phyloP scores from a whole-genome alignment of 2,329 filamentous ascomycete genomes.

The Acephala macrosclerotiorum region DNA sequence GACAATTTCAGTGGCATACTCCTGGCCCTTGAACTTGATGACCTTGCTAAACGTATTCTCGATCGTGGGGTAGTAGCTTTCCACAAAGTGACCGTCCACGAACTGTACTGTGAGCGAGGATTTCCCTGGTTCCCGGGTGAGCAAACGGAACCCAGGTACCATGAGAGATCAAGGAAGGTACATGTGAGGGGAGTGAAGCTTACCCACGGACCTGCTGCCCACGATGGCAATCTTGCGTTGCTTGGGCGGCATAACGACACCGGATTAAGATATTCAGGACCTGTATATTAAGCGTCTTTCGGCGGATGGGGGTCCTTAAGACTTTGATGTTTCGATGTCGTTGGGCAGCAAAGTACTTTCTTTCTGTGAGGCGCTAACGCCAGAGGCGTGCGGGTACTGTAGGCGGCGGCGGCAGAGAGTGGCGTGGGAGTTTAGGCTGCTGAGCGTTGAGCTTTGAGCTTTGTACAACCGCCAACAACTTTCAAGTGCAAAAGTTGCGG shows the following conservation, averaged over 20 bases:
- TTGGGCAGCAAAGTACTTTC: constrained; percentile 11
- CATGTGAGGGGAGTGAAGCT: constrained; percentile 41
- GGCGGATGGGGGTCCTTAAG: constrained; percentile 4
- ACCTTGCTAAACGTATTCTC: constrained; percentile 98
- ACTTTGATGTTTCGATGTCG: constrained; percentile 9
- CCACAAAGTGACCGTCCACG: constrained; percentile 97
- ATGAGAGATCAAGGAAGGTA: constrained; percentile 23
- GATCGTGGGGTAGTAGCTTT: constrained; percentile 98
- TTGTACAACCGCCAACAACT: background rate
- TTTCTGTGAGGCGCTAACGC: background rate
- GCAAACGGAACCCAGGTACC: constrained; percentile 9
- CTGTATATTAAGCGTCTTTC: background rate
- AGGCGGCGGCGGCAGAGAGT: no score
- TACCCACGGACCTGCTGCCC: constrained; percentile 90
- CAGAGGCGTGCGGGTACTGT: background rate
- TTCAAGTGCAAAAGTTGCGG: background rate
- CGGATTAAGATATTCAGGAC: background rate
- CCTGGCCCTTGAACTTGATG: constrained; percentile 91
- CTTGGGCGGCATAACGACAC: constrained; percentile 55
- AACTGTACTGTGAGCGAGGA: constrained; percentile 97
- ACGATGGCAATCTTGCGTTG: constrained; percentile 96
- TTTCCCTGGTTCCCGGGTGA: constrained; percentile 71
- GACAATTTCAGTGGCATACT: constrained; percentile 96
- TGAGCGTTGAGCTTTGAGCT: background rate
- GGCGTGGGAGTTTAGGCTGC: no score